Conservation (phyloP, 495 filamentous ascomycete species). For the Podospora pseudocomata region DNA sequence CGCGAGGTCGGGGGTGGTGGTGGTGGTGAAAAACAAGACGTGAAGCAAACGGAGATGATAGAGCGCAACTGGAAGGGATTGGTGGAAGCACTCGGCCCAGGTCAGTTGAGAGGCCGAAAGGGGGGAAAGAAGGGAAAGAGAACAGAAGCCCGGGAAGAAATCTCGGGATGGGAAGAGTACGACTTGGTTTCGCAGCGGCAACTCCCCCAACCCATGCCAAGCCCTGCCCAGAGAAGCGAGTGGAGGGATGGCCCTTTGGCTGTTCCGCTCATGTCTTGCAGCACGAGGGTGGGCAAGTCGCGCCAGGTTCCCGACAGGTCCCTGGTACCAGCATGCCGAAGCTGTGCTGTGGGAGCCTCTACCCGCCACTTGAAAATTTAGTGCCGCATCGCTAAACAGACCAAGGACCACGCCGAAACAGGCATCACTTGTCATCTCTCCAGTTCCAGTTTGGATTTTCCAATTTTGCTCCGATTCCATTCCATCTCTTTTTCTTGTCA, state of each 20-base stretch:
- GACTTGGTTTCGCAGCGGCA: constrained; percentile 23
- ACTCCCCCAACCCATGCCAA: constrained; percentile 20
- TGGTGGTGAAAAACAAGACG: background rate
- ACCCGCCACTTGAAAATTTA: constrained; percentile 10
- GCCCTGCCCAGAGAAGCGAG: constrained; percentile 20
- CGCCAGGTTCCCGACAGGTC: background rate
- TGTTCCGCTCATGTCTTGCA: constrained; percentile 27
- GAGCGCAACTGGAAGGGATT: background rate
- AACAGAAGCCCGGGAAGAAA: constrained; percentile 27
- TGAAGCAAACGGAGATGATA: background rate
- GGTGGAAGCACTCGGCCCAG: constrained; percentile 7
- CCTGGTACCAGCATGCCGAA: constrained; percentile 7
- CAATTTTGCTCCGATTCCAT: too few relatives aligned
- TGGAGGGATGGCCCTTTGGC: constrained; percentile 16
- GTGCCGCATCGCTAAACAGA: constrained; percentile 1
- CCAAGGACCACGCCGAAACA: background rate
- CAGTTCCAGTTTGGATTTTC: too few relatives aligned
- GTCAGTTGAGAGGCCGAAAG: constrained; percentile 9
- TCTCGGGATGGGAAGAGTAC: constrained; percentile 32
- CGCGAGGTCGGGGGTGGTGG: background rate
- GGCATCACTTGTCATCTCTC: background rate
- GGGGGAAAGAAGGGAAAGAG: constrained; percentile 17
- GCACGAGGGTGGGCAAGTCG: constrained; percentile 3
- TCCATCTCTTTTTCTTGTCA: too few relatives aligned
- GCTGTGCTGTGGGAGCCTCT: constrained; percentile 7